Percentiles rank a stretch among this genome's conserved stretches.
Evolutionary conservation across 345 rosid species (phyloP).

Genomic region (Sonneratia alba): DNA sequence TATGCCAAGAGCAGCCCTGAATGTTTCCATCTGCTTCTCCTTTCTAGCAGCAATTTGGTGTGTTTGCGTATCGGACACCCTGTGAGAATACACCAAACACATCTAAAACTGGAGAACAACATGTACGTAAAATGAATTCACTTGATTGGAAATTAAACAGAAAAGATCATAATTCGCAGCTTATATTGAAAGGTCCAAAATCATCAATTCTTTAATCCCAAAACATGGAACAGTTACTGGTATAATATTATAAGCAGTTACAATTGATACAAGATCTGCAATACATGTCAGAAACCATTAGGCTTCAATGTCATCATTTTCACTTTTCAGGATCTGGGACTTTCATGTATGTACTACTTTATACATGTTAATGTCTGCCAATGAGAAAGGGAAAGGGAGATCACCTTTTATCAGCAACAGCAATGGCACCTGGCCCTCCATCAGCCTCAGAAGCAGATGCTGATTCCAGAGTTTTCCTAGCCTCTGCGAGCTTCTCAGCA

Average conservation of each 20-base stretch:
- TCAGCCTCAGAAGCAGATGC: constrained; percentile 34
- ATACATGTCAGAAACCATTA: not conserved
- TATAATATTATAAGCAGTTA: not conserved
- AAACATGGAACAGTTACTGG: not conserved
- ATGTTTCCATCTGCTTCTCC: constrained; percentile 87
- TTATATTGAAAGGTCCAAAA: not conserved
- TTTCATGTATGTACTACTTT: not conserved
- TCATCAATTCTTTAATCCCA: constrained; percentile 1
- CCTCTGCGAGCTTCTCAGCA: constrained; percentile 68
- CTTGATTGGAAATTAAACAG: not conserved
- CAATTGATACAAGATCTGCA: not conserved
- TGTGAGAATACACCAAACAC: constrained; percentile 8
- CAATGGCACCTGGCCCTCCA: constrained; percentile 22
- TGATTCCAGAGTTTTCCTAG: constrained; percentile 57
- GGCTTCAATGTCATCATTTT: not conserved
- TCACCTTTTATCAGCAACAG: constrained; percentile 27
- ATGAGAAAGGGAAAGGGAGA: not conserved
- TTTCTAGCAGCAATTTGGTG: constrained; percentile 92
- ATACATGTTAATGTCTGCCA: not conserved
- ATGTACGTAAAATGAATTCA: not conserved
- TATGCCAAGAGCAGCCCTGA: constrained; percentile 79
- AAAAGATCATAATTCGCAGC: not conserved
- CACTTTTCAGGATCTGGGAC: no score
- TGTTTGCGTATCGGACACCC: constrained; percentile 74
- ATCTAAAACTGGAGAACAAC: not conserved